Percentiles rank a stretch among this genome's conserved stretches.
phyloP scores from a whole-genome alignment of 164 flowering plant genomes.

The Amborella trichopoda region DNA sequence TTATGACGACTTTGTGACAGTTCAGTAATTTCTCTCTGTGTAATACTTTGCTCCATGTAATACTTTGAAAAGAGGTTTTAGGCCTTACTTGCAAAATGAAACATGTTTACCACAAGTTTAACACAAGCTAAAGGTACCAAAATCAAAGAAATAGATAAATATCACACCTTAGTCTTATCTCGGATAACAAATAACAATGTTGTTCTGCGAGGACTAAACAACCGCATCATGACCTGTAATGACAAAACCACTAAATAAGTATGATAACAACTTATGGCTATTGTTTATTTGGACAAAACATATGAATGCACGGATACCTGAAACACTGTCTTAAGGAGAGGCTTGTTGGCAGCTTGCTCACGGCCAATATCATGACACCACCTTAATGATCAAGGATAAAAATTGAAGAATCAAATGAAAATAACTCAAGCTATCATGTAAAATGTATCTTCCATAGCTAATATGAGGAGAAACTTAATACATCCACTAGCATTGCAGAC shows the following conservation, averaged over 20 bases:
- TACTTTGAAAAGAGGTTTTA: no score
- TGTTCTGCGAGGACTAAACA: conserved; percentile 96
- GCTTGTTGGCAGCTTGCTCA: conserved; percentile 98
- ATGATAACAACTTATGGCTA: no score
- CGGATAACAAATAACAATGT: conserved; percentile 94
- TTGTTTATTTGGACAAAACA: no score
- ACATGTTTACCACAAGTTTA: no score
- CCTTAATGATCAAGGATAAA: conserved; percentile 32
- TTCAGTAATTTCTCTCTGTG: no score
- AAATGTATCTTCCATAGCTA: background rate
- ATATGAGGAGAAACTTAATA: background rate
- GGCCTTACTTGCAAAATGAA: no score
- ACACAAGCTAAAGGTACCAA: no score
- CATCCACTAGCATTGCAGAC: no score
- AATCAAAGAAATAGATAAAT: no score
- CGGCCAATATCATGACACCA: conserved; percentile 99
- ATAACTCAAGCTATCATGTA: background rate
- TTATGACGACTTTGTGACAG: no score
- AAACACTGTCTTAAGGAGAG: conserved; percentile 89
- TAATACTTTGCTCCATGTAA: no score
- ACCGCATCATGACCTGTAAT: conserved; percentile 87
- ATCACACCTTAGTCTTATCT: conserved; percentile 76
- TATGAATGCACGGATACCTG: no score
- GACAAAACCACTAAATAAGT: background rate
- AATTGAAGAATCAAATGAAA: background rate